phyloP scores from a whole-genome alignment of 2,329 filamentous ascomycete species.

The Ascochyta fabae region DNA sequence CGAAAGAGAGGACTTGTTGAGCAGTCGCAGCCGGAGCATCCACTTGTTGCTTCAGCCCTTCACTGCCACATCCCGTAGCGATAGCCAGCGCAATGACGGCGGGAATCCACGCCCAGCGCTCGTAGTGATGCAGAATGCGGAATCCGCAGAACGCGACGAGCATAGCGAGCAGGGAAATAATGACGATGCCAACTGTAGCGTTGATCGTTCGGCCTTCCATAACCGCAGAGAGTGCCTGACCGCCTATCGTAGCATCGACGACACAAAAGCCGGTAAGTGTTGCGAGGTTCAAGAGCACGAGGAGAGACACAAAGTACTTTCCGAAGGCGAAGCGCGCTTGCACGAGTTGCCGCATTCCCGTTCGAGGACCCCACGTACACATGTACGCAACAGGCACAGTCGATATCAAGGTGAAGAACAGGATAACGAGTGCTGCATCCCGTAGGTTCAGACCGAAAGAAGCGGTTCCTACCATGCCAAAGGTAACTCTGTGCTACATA shows the following conservation, averaged over 20 bases:
- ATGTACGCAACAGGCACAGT: conserved; percentile 63
- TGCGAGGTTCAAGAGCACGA: conserved; percentile 67
- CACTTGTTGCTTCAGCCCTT: conserved; percentile 58
- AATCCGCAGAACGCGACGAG: conserved; percentile 69
- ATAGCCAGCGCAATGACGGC: conserved; percentile 63
- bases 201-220: conserved; percentile 52
- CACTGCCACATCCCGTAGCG: conserved; percentile 61
- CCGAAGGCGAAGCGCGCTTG: conserved; percentile 67
- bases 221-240: conserved; percentile 54
- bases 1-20: conserved; percentile 61
- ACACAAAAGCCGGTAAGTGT: conserved; percentile 69
- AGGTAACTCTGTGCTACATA: conserved; percentile 57
- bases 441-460: conserved; percentile 63
- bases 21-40: conserved; percentile 53
- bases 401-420: conserved; percentile 67
- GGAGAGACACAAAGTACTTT: conserved; percentile 63
- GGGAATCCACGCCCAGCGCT: conserved; percentile 64
- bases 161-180: conserved; percentile 64
- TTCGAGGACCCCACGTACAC: conserved; percentile 65
- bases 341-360: conserved; percentile 70
- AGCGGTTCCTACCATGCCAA: conserved; percentile 67
- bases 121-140: conserved; percentile 61
- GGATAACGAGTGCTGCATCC: conserved; percentile 64
- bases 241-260: conserved; percentile 67
- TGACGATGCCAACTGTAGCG: conserved; percentile 65